Evolutionary conservation across 495 filamentous ascomycete species (phyloP).

Genomic region (Parathielavia appendiculata): DNA sequence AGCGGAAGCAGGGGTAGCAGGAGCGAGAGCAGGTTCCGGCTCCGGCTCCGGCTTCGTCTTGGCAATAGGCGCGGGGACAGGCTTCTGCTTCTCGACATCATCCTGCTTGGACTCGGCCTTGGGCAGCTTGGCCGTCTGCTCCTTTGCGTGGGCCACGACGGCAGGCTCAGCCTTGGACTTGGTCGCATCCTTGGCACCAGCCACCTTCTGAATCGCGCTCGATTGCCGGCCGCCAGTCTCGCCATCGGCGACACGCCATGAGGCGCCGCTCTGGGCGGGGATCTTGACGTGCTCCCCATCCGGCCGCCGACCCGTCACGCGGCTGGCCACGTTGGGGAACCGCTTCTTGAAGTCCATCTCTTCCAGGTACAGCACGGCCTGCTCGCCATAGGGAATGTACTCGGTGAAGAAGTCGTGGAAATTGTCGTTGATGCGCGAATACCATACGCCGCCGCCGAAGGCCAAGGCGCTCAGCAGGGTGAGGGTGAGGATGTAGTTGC

Average conservation of each 20-base stretch:
- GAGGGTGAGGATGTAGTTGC: constrained; percentile 63
- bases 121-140: constrained; percentile 35
- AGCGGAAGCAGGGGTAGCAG: background rate
- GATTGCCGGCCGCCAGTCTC: constrained; percentile 40
- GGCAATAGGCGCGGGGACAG: constrained; percentile 11
- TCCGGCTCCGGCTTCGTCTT: constrained; percentile 10
- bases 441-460: constrained; percentile 84
- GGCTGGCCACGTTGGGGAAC: constrained; percentile 67
- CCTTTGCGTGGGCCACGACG: constrained; percentile 29
- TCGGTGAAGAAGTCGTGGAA: constrained; percentile 99
- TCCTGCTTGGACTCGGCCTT: constrained; percentile 30
- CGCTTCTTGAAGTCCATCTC: constrained; percentile 89
- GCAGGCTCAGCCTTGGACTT: constrained; percentile 28
- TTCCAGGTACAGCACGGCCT: constrained; percentile 93
- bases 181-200: constrained; percentile 27
- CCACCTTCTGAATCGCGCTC: constrained; percentile 39
- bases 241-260: constrained; percentile 65
- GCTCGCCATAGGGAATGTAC: constrained; percentile 91
- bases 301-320: constrained; percentile 38
- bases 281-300: constrained; percentile 75
- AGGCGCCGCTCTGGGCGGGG: constrained; percentile 76
- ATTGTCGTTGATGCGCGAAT: constrained; percentile 88
- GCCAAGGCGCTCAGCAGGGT: constrained; percentile 66
- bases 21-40: background rate
- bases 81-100: constrained; percentile 14